Evolutionary conservation across 116 monocot species (phyloP), one percentile per base, ranked within the genome.

Genomic region (Trichopus zeylanicus): DNA sequence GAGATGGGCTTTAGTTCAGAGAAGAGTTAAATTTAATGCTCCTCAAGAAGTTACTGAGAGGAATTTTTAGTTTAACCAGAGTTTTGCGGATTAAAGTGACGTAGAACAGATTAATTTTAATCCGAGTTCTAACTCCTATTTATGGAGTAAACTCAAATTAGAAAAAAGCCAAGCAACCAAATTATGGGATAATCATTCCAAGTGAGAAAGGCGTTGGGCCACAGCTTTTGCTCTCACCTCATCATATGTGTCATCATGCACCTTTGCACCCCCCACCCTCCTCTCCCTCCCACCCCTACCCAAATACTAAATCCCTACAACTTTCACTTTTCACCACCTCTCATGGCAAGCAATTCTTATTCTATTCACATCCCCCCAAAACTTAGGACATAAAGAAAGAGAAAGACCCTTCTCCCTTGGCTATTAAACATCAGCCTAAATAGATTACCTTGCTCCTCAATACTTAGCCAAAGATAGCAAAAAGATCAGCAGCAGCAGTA

Each of bases 211-310:
- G 61, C 65, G 63, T 47, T 51, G 34, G 37, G 28, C 8, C 66
- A 23, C 62, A 73, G 66, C 82, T 82, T 82, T 82, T 77, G 28
- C 23, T 60, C 32, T 39, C 61, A 31, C n/a, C 66, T 73, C 75
- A 78, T 83, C 71, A 78, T 76, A 67, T 74, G 71, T 83, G 74
- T 88, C 82, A 77, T 80, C 65, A 83, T 83, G 66, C 55, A 76
- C 55, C 37, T 81, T 73, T 73, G 24, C 25, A 7, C 32, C 24
- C 5, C 20, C 20, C 34, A 6, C 34, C 5, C 10, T 35, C 5
- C 10, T 6, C 34, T 35, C 10, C 51, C 31, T 57, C 28, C 24
- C 24, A 32, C 26, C 70, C 55, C 49, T 11, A 21, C 38, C 53
- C 58, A 35, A 37, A 52, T 12, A 51, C 47, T 26, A 65, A 56